Conservation (phyloP, 176 grass and related monocot species). For the Lolium perenne region DNA sequence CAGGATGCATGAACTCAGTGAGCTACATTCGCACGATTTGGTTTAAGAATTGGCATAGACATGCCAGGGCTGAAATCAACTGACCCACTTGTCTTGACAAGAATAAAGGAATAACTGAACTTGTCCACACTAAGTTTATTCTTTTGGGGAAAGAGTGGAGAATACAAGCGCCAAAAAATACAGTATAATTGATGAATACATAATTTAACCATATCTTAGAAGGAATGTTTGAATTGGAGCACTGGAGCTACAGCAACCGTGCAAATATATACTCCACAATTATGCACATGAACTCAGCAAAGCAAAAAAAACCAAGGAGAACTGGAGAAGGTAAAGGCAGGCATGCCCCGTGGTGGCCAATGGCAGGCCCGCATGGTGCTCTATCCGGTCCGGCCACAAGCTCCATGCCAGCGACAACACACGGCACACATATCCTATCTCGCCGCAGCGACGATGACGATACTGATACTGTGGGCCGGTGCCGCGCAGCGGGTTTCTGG, state of each 20-base stretch:
- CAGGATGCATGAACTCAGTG: conserved; percentile 13
- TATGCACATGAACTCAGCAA: conserved; percentile 50
- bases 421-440: conserved; percentile 40
- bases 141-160: conserved; percentile 24
- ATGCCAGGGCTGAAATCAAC: conserved; percentile 9
- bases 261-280: conserved; percentile 13
- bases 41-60: conserved; percentile 18
- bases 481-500: conserved; percentile 2
- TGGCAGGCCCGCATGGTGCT: conserved; percentile 45
- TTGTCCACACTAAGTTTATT: conserved; percentile 34
- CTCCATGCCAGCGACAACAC: conserved; percentile 51
- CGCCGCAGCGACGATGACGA: not conserved
- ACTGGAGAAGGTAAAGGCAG: conserved; percentile 32
- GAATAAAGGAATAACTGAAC: conserved; percentile 10
- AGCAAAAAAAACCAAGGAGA: conserved; percentile 46
- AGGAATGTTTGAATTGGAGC: conserved; percentile 36
- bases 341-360: conserved; percentile 42
- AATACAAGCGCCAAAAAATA: conserved; percentile 7
- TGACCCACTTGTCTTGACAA: conserved; percentile 29
- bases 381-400: conserved; percentile 56
- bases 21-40: not conserved
- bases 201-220: conserved; percentile 4
- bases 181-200: conserved; percentile 24
- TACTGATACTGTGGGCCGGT: conserved; percentile 38
- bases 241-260: conserved; percentile 14